Conservation (phyloP, 108 stramenopile genomes). For the Fragilaria radians region DNA sequence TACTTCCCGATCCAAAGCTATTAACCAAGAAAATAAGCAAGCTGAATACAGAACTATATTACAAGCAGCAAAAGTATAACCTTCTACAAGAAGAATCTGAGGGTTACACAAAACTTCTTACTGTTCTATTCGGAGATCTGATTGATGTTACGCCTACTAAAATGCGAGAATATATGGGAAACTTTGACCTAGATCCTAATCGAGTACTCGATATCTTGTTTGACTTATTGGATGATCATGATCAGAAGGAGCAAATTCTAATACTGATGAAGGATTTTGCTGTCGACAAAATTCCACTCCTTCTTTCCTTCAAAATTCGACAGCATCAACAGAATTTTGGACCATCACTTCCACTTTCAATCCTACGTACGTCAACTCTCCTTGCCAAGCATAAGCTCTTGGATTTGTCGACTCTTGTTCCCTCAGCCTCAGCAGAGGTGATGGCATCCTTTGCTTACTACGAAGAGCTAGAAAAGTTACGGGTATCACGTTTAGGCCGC, state of each 20-base stretch:
- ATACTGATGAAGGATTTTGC: slow-evolving; percentile 45
- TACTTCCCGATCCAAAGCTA: neutral
- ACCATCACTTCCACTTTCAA: slow-evolving; percentile 19
- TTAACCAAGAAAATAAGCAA: slow-evolving; percentile 53
- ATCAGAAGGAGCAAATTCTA: slow-evolving; percentile 20
- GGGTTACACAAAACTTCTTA: slow-evolving; percentile 83
- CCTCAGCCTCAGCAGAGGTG: no score
- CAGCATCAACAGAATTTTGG: slow-evolving; percentile 10
- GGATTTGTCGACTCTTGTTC: slow-evolving; percentile 23
- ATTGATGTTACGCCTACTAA: neutral
- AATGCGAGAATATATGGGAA: slow-evolving; percentile 61
- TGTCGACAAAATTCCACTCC: slow-evolving; percentile 44
- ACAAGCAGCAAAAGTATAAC: slow-evolving; percentile 91
- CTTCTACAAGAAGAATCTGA: slow-evolving; percentile 91
- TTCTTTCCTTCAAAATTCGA: slow-evolving; percentile 82
- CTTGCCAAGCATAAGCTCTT: slow-evolving; percentile 36
- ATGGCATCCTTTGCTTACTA: no score
- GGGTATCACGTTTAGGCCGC: neutral
- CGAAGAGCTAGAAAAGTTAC: neutral
- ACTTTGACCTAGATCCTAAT: slow-evolving; percentile 96
- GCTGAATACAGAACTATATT: slow-evolving; percentile 80
- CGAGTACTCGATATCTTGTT: slow-evolving; percentile 80
- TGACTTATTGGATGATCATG: slow-evolving; percentile 68
- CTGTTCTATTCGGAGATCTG: slow-evolving; percentile 9
- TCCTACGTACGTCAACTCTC: slow-evolving; percentile 32